Percentiles rank a stretch among this genome's conserved stretches.
Evolutionary conservation across 768 basidiomycete species (phyloP).

Genomic region (Plicaturopsis crispa): DNA sequence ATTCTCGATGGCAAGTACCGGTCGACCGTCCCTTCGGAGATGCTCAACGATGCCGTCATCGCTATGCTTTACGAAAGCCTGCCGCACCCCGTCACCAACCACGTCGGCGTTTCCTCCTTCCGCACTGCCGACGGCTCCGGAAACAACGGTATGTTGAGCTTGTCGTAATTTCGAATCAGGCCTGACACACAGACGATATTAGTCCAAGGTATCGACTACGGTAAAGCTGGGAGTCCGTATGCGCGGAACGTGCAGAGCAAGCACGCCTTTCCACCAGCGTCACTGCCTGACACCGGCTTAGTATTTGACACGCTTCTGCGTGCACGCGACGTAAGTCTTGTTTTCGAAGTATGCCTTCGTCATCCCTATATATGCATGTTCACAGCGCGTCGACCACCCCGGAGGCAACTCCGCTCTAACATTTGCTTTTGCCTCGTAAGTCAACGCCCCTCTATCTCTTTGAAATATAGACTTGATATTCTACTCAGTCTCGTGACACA

Average conservation of each 20-base stretch:
- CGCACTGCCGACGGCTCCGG: constrained; percentile 42
- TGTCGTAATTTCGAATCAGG: too few relatives aligned
- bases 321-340: constrained; percentile 23
- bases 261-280: constrained; percentile 27
- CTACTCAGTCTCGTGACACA: constrained; percentile 8
- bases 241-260: constrained; percentile 43
- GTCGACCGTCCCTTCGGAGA: constrained; percentile 2
- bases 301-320: constrained; percentile 29
- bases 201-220: constrained; percentile 35
- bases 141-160: too few relatives aligned
- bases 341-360: constrained; percentile 22
- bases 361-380: constrained; percentile 11
- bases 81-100: too few relatives aligned
- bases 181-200: too few relatives aligned
- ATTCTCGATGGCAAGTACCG: too few relatives aligned
- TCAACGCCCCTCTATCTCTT: constrained; percentile 4
- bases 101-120: too few relatives aligned
- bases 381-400: constrained; percentile 12
- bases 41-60: constrained; percentile 11
- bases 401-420: constrained; percentile 13
- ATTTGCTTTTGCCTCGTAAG: constrained; percentile 15
- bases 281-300: constrained; percentile 41
- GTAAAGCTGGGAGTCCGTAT: constrained; percentile 44
- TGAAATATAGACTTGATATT: background rate
- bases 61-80: constrained; percentile 19